These are phyloP conservation scores for Starmerella floris DNA, from an alignment of 805 yeast species.

Conservation along the genomic window DNA sequence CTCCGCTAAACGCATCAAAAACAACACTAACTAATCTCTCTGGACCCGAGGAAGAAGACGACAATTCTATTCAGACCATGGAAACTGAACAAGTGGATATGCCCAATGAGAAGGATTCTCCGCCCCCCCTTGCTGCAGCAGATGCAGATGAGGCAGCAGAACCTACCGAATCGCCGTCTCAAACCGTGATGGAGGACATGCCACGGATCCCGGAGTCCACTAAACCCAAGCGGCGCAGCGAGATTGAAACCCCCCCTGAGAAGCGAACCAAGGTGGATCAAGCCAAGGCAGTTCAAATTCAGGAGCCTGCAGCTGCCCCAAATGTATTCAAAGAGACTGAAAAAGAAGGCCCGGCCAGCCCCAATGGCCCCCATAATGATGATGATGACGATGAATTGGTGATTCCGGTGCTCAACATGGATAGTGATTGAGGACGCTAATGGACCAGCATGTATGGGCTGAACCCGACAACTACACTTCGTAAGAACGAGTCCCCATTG, in stretches of 20 bases:
- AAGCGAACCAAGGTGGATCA: constrained; percentile 4
- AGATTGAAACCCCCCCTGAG: constrained; percentile 6
- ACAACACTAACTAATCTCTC: neutral
- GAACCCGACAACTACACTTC: no score
- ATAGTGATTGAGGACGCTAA: constrained; percentile 11
- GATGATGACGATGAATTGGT: constrained; percentile 19
- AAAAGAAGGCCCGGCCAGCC: no score
- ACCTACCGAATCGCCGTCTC: no score
- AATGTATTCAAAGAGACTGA: neutral
- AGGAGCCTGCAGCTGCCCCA: neutral
- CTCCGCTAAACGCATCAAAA: constrained; percentile 15
- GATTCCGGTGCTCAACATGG: constrained; percentile 20
- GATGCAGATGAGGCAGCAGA: no score
- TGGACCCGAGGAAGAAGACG: neutral
- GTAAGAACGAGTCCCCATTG: no score
- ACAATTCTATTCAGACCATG: no score
- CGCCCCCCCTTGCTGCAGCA: no score
- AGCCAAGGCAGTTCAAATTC: neutral
- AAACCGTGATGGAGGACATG: neutral
- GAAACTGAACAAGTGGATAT: no score
- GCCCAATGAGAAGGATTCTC: no score
- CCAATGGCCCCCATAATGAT: no score
- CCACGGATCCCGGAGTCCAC: constrained; percentile 6
- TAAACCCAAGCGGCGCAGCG: neutral
- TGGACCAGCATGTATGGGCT: no score